Evolutionary conservation across 768 basidiomycete genomes (phyloP).

Genomic region (Tulasnella sp.): DNA sequence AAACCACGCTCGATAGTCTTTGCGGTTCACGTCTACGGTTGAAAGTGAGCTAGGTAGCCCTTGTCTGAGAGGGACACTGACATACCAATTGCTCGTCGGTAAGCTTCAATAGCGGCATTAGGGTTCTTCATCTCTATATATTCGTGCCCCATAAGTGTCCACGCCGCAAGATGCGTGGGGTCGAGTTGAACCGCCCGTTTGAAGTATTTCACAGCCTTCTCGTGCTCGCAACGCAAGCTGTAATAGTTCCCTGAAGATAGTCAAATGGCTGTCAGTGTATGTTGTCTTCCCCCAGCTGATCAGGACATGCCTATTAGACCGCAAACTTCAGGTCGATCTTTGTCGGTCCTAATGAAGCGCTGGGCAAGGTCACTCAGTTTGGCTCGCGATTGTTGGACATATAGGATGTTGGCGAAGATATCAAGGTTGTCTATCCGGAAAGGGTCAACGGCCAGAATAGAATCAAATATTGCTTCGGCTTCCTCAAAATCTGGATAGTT

Average conservation of each 20-base stretch:
- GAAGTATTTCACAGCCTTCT: constrained; percentile 93
- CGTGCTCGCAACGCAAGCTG: constrained; percentile 84
- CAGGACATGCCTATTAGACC: constrained; percentile 71
- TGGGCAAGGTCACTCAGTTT: constrained; percentile 88
- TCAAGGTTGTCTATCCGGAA: constrained; percentile 90
- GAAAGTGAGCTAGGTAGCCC: constrained; percentile 7
- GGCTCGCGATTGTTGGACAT: constrained; percentile 79
- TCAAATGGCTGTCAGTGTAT: background rate
- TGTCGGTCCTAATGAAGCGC: constrained; percentile 77
- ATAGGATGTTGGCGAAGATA: constrained; percentile 91
- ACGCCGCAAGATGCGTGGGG: constrained; percentile 87
- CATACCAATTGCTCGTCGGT: constrained; percentile 87
- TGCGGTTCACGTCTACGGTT: constrained; percentile 80
- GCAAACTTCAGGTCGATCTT: constrained; percentile 91
- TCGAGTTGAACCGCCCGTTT: constrained; percentile 89
- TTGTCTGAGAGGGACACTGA: constrained; percentile 9
- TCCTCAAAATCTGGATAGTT: constrained; percentile 61
- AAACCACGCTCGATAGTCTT: constrained; percentile 98
- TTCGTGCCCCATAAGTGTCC: constrained; percentile 99
- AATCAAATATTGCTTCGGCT: constrained; percentile 76
- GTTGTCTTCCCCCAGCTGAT: background rate
- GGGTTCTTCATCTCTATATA: constrained; percentile 99
- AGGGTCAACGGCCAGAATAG: constrained; percentile 68
- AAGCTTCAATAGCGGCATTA: constrained; percentile 96
- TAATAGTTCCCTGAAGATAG: constrained; percentile 78